Conservation (phyloP, 2,329 filamentous ascomycete genomes). For the Cladosporium sp. region DNA sequence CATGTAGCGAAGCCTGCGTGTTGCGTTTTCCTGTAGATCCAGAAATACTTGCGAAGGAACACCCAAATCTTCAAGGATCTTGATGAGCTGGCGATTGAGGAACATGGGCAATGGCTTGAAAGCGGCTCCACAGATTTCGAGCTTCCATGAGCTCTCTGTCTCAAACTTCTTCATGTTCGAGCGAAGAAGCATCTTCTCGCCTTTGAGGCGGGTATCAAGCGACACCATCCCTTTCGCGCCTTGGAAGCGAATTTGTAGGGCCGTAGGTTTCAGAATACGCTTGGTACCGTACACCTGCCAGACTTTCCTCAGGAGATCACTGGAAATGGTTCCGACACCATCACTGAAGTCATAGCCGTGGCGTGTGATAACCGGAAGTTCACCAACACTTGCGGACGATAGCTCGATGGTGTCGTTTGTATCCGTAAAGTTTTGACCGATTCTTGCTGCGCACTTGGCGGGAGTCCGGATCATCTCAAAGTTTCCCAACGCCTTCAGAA, state of each 20-base stretch:
- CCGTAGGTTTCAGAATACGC: conserved; percentile 56
- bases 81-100: conserved; percentile 79
- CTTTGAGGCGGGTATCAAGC: conserved; percentile 61
- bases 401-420: conserved; percentile 64
- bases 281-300: conserved; percentile 55
- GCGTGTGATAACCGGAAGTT: conserved; percentile 55
- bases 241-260: conserved; percentile 72
- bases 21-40: conserved; percentile 61
- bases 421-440: conserved; percentile 66
- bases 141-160: conserved; percentile 53
- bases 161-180: conserved; percentile 79
- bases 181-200: conserved; percentile 62
- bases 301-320: conserved; percentile 58
- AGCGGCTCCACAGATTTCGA: conserved; percentile 72
- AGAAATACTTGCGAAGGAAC: conserved; percentile 62
- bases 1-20: conserved; percentile 60
- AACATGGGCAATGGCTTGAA: conserved; percentile 67
- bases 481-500: conserved; percentile 51
- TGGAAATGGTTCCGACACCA: conserved; percentile 74
- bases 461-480: conserved; percentile 55
- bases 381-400: conserved; percentile 33
- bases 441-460: conserved; percentile 60
- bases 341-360: conserved; percentile 70
- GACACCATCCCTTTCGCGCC: conserved; percentile 78
- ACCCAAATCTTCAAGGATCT: conserved; percentile 78